Percentiles rank a stretch among this genome's conserved stretches.
Conservation (phyloP, 2,329 filamentous ascomycete genomes). For the Coccinonectria pachysandricola region DNA sequence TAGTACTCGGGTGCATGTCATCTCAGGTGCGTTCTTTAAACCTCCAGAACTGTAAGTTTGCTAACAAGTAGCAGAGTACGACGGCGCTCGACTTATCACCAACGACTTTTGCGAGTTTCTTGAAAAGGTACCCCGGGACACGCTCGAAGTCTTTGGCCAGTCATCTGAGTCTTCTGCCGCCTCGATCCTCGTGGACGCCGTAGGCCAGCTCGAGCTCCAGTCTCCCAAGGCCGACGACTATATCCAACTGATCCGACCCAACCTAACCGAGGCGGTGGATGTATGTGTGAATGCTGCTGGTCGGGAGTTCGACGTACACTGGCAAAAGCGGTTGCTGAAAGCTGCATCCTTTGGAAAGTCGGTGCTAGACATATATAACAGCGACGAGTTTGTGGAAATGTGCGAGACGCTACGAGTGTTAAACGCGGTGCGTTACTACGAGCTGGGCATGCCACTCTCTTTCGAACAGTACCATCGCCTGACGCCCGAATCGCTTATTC, state of each 20-base stretch:
- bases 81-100: slow-evolving; percentile 83
- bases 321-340: slow-evolving; percentile 94
- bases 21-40: slow-evolving; percentile 63
- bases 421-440: slow-evolving; percentile 85
- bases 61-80: slow-evolving; percentile 40
- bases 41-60: too few species aligned
- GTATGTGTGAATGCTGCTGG: slow-evolving; percentile 88
- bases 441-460: slow-evolving; percentile 79
- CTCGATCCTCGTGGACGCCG: slow-evolving; percentile 86
- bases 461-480: slow-evolving; percentile 91
- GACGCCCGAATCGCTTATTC: slow-evolving; percentile 79
- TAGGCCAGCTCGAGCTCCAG: slow-evolving; percentile 81
- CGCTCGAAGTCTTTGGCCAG: slow-evolving; percentile 79
- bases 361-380: slow-evolving; percentile 92
- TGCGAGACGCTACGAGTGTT: slow-evolving; percentile 87
- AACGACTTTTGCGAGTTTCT: slow-evolving; percentile 95
- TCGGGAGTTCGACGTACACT: slow-evolving; percentile 78
- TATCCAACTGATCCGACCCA: slow-evolving; percentile 83
- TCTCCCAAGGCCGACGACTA: slow-evolving; percentile 97
- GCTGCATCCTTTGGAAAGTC: slow-evolving; percentile 97
- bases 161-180: slow-evolving; percentile 83
- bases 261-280: slow-evolving; percentile 85
- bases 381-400: slow-evolving; percentile 98
- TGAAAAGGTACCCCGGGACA: slow-evolving; percentile 83
- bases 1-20: slow-evolving; percentile 74